Evolutionary conservation across 805 yeast genomes (phyloP), one percentile per base, ranked within the genome.

Genomic region (Zygosaccharomyces bailii): DNA sequence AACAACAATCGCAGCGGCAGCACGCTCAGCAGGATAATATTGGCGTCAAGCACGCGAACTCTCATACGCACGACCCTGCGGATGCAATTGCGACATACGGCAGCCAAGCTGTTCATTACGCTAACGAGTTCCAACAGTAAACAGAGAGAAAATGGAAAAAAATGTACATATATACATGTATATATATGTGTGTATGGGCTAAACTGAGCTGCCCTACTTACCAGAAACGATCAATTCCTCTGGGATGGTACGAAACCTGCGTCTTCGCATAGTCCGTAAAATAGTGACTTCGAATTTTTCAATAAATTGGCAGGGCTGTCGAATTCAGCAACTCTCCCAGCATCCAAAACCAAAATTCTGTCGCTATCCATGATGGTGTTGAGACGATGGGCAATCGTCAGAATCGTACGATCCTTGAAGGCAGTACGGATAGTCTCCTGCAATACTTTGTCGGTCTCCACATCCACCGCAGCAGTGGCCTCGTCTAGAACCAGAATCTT

Each of bases 381-480:
- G 57, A 86, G 70, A 69, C 95, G 75, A 62, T 86, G 95, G 1
- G 95, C 95, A 68, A 86, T 86, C 1, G 95, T 86, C 53, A 86
- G 69, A 54, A 86, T 86, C 0, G 95, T 86, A 63, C 89, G 75
- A 43, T 84, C 83, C 51, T 78, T 77, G 59, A 86, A 86, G 33
- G 85, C 88, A 1, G 73, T 67, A 65, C 93, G 74, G 41, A 86
- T 86, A 1, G 95, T 86, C 49, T 82, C 79, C 68, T 86, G 95
- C 42, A 86, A 73, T 44, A 85, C 75, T 49, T 79, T 69, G 65
- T 86, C 95, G 2, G 95, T 86, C 59, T 84, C 87, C 29, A 85
- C 90, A 66, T 86, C 95, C 41, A 86, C 93, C 4, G 91, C 89
- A 4, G 95, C 93, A 2, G 95, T 86, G 9, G 95, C 95, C 66